Conservation (phyloP, 2,329 filamentous ascomycete genomes). For the Esteya vermicola region DNA sequence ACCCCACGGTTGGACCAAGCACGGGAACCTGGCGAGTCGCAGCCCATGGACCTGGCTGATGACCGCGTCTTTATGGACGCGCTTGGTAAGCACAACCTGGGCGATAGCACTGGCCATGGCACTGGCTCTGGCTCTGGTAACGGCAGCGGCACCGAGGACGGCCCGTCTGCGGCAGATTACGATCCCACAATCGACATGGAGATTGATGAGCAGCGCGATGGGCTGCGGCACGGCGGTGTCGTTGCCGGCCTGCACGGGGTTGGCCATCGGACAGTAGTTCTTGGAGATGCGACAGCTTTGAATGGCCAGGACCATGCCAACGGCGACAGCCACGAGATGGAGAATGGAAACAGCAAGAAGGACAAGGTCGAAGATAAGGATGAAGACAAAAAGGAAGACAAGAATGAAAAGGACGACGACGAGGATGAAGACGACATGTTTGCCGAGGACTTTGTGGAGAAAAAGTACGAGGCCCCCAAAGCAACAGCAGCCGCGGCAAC, state of each 20-base stretch:
- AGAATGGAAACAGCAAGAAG: too few relatives aligned
- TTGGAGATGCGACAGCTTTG: slow-evolving; percentile 10
- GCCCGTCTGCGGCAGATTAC: slow-evolving; percentile 84
- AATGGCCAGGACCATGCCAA: slow-evolving; percentile 4
- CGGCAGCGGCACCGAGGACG: slow-evolving; percentile 36
- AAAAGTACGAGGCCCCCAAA: slow-evolving; percentile 46
- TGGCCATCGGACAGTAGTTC: too few relatives aligned
- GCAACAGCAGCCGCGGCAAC: slow-evolving; percentile 11
- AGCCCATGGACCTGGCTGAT: slow-evolving; percentile 48
- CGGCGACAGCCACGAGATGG: too few relatives aligned
- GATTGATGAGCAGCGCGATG: slow-evolving; percentile 62
- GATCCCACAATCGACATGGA: slow-evolving; percentile 81
- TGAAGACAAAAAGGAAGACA: too few relatives aligned
- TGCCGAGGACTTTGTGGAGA: slow-evolving; percentile 61
- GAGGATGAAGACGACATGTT: slow-evolving; percentile 73
- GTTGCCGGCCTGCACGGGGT: slow-evolving; percentile 28
- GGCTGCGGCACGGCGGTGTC: slow-evolving; percentile 44
- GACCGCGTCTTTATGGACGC: slow-evolving; percentile 55
- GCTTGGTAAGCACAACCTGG: slow-evolving; percentile 27
- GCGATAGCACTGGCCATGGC: background rate
- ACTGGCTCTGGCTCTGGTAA: background rate
- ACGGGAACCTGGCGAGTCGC: background rate
- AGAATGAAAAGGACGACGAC: too few relatives aligned
- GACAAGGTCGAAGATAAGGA: background rate
- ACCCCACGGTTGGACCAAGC: slow-evolving; percentile 12